Percentiles rank a stretch among this genome's conserved stretches.
Conservation (phyloP, 108 stramenopile species). For the Schizochytrium sp. region DNA sequence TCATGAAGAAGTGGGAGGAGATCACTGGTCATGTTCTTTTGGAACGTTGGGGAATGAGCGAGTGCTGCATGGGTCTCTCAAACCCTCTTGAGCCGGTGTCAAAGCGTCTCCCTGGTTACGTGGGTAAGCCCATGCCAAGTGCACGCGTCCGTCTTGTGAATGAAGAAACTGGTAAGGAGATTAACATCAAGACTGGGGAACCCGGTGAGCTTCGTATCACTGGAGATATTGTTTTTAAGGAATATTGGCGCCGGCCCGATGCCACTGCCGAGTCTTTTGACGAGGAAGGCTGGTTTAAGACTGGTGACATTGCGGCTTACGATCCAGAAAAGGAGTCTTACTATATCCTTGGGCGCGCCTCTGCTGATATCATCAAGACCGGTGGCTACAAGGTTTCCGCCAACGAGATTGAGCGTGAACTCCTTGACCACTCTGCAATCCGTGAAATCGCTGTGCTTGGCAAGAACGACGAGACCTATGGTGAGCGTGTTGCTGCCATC, state of each 20-base stretch:
- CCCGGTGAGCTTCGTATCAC: slow-evolving; percentile 65
- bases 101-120: slow-evolving; percentile 59
- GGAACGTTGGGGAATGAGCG: slow-evolving; percentile 70
- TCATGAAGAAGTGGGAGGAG: slow-evolving; percentile 61
- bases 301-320: slow-evolving; percentile 63
- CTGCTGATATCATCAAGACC: slow-evolving; percentile 67
- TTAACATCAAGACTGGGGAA: slow-evolving; percentile 18
- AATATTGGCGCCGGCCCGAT: slow-evolving; percentile 57
- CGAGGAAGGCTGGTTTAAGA: slow-evolving; percentile 66
- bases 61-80: slow-evolving; percentile 67
- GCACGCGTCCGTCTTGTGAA: slow-evolving; percentile 58
- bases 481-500: slow-evolving; percentile 20
- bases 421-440: slow-evolving; percentile 59
- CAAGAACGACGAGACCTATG: neutral
- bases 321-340: slow-evolving; percentile 34
- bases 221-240: slow-evolving; percentile 56
- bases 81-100: slow-evolving; percentile 60
- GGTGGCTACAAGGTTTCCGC: slow-evolving; percentile 69
- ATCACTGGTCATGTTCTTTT: slow-evolving; percentile 64
- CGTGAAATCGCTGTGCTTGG: slow-evolving; percentile 63
- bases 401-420: slow-evolving; percentile 65
- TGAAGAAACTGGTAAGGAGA: slow-evolving; percentile 41
- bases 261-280: slow-evolving; percentile 66
- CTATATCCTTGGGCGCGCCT: slow-evolving; percentile 62
- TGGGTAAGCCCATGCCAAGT: slow-evolving; percentile 63